These are phyloP conservation scores for Amanita subjunquillea DNA, from an alignment of 768 basidiomycete genomes.

Conservation along the genomic window DNA sequence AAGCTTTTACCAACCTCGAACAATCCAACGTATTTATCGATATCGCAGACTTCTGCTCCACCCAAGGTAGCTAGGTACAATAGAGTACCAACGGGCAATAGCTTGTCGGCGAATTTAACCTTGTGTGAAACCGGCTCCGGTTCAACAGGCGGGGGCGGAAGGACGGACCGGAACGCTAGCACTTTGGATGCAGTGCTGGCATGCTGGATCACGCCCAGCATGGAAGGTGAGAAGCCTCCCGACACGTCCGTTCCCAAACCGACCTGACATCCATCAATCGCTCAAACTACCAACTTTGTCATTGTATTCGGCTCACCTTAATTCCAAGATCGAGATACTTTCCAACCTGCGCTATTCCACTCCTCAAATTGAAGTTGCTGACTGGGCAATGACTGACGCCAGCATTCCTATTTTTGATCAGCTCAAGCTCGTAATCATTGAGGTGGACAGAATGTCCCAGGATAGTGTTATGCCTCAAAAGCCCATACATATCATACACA, in stretches of 20 bases:
- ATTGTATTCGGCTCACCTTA: slow-evolving; percentile 49
- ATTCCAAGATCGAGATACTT: slow-evolving; percentile 73
- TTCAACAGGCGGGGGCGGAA: not conserved
- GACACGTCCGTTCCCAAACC: slow-evolving; percentile 90
- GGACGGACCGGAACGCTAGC: slow-evolving; percentile 35
- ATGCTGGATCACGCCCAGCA: slow-evolving; percentile 65
- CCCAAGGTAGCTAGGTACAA: slow-evolving; percentile 89
- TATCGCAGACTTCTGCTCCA: slow-evolving; percentile 74
- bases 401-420: slow-evolving; percentile 54
- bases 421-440: slow-evolving; percentile 54
- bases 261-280: slow-evolving; percentile 39
- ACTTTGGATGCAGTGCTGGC: slow-evolving; percentile 78
- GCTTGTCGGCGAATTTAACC: slow-evolving; percentile 36
- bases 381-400: slow-evolving; percentile 92
- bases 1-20: slow-evolving; percentile 79
- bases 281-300: not conserved
- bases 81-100: slow-evolving; percentile 64
- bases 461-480: too few relatives aligned
- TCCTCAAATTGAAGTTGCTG: slow-evolving; percentile 85
- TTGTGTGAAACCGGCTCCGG: not conserved
- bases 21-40: slow-evolving; percentile 62
- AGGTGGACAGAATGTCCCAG: too few relatives aligned
- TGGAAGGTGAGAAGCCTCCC: slow-evolving; percentile 78
- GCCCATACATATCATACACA: too few relatives aligned
- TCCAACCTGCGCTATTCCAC: slow-evolving; percentile 76